Conservation (phyloP, 257 asterid species). For the Solanum corneliomulleri region DNA sequence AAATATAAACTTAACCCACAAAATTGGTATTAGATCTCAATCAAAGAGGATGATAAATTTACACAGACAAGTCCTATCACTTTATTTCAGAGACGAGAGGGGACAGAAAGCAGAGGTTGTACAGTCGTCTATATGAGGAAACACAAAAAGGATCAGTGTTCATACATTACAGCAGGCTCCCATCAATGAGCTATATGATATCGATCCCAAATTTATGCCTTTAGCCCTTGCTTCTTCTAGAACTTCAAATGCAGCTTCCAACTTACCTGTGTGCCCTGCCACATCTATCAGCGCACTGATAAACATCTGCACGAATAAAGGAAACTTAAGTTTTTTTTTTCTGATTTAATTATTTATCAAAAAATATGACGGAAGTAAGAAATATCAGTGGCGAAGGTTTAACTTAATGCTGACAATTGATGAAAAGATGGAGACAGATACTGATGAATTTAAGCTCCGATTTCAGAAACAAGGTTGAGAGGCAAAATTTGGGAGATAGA, state of each 20-base stretch:
- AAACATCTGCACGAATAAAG: constrained; percentile 49
- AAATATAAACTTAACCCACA: not conserved
- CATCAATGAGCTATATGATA: constrained; percentile 95
- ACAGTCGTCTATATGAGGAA: not conserved
- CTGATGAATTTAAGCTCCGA: not conserved
- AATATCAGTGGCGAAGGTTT: not conserved
- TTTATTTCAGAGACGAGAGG: not conserved
- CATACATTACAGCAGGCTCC: constrained; percentile 98
- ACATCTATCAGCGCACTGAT: constrained; percentile 95
- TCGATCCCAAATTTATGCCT: constrained; percentile 68
- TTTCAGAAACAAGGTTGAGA: not conserved
- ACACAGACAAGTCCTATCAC: not conserved
- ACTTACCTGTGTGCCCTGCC: constrained; percentile 93
- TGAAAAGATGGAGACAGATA: not conserved
- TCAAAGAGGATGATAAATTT: not conserved
- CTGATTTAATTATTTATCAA: not conserved
- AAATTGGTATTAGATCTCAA: not conserved
- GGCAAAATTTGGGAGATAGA: not conserved
- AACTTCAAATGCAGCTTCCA: constrained; percentile 88
- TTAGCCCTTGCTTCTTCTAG: constrained; percentile 62
- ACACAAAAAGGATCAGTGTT: not conserved
- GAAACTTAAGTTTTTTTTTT: not conserved
- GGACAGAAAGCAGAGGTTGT: not conserved
- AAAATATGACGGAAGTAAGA: not conserved
- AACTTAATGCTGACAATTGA: not conserved